phyloP scores from a whole-genome alignment of 148 eudicot species.

The Persicaria maculosa region DNA sequence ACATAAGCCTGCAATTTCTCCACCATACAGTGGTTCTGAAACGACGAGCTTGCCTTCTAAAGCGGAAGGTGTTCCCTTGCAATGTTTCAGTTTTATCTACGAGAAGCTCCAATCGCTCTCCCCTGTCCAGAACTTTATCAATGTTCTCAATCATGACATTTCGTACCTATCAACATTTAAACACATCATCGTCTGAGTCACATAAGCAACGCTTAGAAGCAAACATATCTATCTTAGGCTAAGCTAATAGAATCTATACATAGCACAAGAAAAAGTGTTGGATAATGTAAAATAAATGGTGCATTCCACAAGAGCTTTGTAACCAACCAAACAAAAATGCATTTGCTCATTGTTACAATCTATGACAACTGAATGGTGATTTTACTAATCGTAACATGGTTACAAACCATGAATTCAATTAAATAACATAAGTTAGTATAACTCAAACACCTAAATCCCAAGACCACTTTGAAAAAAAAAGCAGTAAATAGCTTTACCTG shows the following conservation, averaged over 20 bases:
- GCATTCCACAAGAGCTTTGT: not conserved
- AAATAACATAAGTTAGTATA: not conserved
- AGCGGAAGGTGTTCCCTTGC: slow-evolving; percentile 89
- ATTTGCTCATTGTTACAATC: not conserved
- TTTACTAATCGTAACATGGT: not conserved
- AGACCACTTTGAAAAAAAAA: not conserved
- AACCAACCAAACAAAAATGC: not conserved
- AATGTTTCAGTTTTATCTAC: slow-evolving; percentile 85
- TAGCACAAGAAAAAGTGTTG: not conserved
- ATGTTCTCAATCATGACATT: slow-evolving; percentile 96
- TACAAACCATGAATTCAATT: too few species aligned
- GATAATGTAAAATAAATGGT: not conserved
- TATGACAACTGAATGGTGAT: not conserved
- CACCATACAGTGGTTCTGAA: slow-evolving; percentile 91
- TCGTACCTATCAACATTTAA: slow-evolving; percentile 49
- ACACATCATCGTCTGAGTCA: not conserved
- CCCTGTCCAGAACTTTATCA: slow-evolving; percentile 93
- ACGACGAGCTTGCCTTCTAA: slow-evolving; percentile 91
- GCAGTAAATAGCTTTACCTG: slow-evolving; percentile 40
- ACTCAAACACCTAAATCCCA: not conserved
- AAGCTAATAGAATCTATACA: not conserved
- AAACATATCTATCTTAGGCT: not conserved
- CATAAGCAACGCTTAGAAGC: not conserved
- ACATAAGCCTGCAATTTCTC: slow-evolving; percentile 98
- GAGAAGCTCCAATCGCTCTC: slow-evolving; percentile 87